Conservation (phyloP, 768 basidiomycete genomes). For the Lepiota subincarnata region DNA sequence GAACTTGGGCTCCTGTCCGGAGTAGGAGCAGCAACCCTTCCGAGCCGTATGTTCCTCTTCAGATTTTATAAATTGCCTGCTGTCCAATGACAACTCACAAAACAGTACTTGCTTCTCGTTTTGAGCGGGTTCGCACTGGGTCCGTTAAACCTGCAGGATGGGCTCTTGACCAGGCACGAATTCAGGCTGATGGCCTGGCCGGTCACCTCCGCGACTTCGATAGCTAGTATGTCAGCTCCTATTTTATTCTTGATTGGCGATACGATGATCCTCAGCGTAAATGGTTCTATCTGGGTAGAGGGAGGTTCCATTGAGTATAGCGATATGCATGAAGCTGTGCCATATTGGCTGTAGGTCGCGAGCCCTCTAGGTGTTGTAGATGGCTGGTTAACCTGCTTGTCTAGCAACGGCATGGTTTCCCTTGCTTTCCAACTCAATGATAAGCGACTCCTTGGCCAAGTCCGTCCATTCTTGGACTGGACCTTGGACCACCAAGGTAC, state of each 20-base stretch:
- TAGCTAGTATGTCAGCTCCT: conserved; percentile 27
- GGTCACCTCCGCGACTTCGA: conserved; percentile 39
- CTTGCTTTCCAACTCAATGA: conserved; percentile 38
- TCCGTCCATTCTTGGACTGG: conserved; percentile 35
- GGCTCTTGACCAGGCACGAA: conserved; percentile 35
- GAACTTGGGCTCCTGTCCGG: background rate
- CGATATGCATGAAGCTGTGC: conserved; percentile 39
- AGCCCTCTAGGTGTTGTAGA: background rate
- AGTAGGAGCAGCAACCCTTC: background rate
- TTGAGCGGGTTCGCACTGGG: conserved; percentile 29
- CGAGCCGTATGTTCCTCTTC: background rate
- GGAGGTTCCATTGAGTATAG: conserved; percentile 40
- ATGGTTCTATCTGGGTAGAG: conserved; percentile 40
- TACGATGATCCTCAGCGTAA: conserved; percentile 24
- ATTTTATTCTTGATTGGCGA: background rate
- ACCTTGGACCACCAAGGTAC: conserved; percentile 30
- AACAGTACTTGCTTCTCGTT: conserved; percentile 29
- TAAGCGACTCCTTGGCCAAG: conserved; percentile 33
- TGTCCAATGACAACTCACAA: background rate
- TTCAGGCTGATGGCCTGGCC: conserved; percentile 37
- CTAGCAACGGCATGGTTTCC: conserved; percentile 37
- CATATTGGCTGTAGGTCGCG: conserved; percentile 39
- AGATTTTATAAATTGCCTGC: too few species aligned
- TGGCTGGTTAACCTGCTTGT: background rate
- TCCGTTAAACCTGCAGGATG: conserved; percentile 36